Evolutionary conservation across 306 rosid species (phyloP).

Genomic region (Spatholobus suberectus): DNA sequence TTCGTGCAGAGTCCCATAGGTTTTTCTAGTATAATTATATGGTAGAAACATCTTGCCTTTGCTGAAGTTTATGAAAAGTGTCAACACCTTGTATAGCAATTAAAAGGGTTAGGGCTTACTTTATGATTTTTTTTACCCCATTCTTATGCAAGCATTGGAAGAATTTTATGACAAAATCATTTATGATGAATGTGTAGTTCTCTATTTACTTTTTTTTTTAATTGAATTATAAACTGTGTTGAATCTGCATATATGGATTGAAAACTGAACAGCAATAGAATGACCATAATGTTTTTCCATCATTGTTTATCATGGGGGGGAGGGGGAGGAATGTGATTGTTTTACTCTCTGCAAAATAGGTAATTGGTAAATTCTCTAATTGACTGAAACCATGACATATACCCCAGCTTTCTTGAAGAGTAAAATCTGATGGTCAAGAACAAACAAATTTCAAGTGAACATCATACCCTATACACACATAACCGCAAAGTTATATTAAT

Average conservation of each 20-base stretch:
- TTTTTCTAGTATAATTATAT: too few relatives aligned
- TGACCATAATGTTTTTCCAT: neutral
- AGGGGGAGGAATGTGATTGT: neutral
- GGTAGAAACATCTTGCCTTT: too few relatives aligned
- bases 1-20: neutral
- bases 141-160: too few relatives aligned
- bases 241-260: neutral
- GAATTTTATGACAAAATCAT: too few relatives aligned
- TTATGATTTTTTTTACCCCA: too few relatives aligned
- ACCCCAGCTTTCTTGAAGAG: neutral
- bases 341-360: neutral
- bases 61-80: too few relatives aligned
- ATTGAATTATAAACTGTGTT: too few relatives aligned
- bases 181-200: neutral
- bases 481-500: neutral
- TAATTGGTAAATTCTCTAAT: neutral
- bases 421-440: neutral
- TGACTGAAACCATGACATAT: neutral
- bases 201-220: neutral
- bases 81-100: too few relatives aligned
- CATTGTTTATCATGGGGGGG: too few relatives aligned
- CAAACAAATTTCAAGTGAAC: neutral
- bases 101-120: too few relatives aligned
- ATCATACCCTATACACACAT: neutral
- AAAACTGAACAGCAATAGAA: neutral